Conservation (phyloP, 805 yeast species). For the Phaffomyces thermotolerans region DNA sequence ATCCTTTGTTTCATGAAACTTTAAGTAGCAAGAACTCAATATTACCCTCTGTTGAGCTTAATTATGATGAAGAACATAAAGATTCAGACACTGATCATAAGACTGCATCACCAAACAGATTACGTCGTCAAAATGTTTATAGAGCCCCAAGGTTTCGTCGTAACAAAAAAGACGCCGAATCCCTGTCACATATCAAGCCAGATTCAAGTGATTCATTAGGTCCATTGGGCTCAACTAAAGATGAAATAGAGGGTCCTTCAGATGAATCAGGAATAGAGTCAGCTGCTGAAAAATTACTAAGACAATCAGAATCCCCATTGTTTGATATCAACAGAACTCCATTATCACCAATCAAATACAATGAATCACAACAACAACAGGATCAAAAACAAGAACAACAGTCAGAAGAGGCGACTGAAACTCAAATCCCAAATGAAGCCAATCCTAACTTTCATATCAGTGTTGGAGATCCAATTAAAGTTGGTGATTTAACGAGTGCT, state of each 20-base stretch:
- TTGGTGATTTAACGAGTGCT: slow-evolving; percentile 83
- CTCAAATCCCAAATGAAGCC: slow-evolving; percentile 2
- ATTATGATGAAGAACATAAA: slow-evolving; percentile 8
- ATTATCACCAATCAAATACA: slow-evolving; percentile 15
- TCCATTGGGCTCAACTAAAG: slow-evolving; percentile 27
- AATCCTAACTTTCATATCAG: slow-evolving; percentile 44
- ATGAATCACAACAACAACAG: slow-evolving; percentile 6
- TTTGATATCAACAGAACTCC: slow-evolving; percentile 35
- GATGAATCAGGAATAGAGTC: slow-evolving; percentile 20
- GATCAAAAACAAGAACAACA: slow-evolving; percentile 6
- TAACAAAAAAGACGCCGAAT: slow-evolving; percentile 10
- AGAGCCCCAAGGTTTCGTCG: slow-evolving; percentile 43
- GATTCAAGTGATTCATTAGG: slow-evolving; percentile 26
- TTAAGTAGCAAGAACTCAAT: slow-evolving; percentile 2
- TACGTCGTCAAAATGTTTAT: slow-evolving; percentile 36
- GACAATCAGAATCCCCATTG: slow-evolving; percentile 48
- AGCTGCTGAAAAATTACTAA: slow-evolving; percentile 29
- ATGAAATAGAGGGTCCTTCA: slow-evolving; percentile 19
- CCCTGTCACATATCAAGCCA: not conserved
- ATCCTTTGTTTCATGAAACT: slow-evolving; percentile 28
- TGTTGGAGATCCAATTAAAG: slow-evolving; percentile 87
- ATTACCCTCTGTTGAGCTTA: slow-evolving; percentile 8
- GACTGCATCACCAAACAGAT: slow-evolving; percentile 31
- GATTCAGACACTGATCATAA: slow-evolving; percentile 8
- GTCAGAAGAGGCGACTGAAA: not conserved